These are phyloP conservation scores for Mycena metata DNA, from an alignment of 768 basidiomycete genomes.

Conservation along the genomic window DNA sequence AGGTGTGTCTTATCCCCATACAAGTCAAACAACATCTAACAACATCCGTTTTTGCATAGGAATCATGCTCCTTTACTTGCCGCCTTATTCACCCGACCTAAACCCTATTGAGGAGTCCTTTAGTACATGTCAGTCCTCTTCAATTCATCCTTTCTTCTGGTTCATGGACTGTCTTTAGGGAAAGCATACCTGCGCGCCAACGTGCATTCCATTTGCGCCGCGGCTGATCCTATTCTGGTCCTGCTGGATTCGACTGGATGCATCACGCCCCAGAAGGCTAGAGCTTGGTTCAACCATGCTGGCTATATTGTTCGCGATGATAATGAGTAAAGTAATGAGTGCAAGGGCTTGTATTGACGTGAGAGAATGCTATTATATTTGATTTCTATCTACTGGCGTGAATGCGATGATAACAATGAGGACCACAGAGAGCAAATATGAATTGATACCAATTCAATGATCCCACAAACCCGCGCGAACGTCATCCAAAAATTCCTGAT, in stretches of 20 bases:
- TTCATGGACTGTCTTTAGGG: conserved; percentile 4
- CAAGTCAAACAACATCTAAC: not conserved
- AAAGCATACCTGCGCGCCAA: conserved; percentile 31
- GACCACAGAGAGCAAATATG: no score
- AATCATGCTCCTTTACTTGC: conserved; percentile 43
- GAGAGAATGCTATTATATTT: no score
- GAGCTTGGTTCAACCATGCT: conserved; percentile 40
- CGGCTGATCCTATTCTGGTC: conserved; percentile 21
- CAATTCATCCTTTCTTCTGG: no score
- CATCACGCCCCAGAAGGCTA: conserved; percentile 40
- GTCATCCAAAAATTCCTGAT: no score
- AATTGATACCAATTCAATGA: no score
- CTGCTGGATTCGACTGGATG: conserved; percentile 38
- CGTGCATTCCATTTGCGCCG: conserved; percentile 10
- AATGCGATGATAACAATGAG: no score
- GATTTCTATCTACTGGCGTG: no score
- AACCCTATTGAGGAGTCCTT: conserved; percentile 54
- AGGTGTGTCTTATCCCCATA: conserved; percentile 30
- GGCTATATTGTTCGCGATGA: conserved; percentile 33
- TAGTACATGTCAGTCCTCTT: conserved; percentile 27
- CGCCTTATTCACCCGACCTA: conserved; percentile 52
- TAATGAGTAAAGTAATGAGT: no score
- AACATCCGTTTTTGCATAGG: not conserved
- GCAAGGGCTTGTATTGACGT: no score
- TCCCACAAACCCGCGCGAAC: no score